Base-by-base conservation (phyloP, 2,329 filamentous ascomycete genomes). In the Colletotrichum navitas region DNA sequence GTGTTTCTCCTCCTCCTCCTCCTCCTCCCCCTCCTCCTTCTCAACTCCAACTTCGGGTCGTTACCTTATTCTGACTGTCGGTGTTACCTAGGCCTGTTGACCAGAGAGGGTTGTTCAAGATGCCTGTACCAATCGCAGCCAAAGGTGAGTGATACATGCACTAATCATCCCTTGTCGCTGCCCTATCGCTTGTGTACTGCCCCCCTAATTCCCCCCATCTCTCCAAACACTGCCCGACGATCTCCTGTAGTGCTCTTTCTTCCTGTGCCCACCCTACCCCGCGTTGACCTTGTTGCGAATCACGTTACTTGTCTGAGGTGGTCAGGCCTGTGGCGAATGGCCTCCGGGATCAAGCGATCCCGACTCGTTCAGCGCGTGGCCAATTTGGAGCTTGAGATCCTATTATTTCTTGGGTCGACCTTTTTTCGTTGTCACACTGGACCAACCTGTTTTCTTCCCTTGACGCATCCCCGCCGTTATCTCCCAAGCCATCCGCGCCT, bases 81-180 rank as follows among this genome's bases (percentile, higher is more conserved):
- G 43, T 26, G 26, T 52, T 36, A n/a, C n/a, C n/a, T n/a, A 45
- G 64, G 52, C 45, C 54, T 56, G 69, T 43, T 49, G 65, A 60
- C 59, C 47, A 69, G 39, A 61, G 69, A 61, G 69, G 55, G 60
- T 47, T 52, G 51, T 24, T 51, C 54, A n/a, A 63, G 63, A 73
- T 73, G 71, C 71, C 71, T 16, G 60, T 73, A 43, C 71, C 71
- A 56, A 72, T 73, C 32, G 71, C 71, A 59, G 71, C 71, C 51
- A 73, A 73, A 73, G 71, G 71, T 73, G 12, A 72, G 71, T 68
- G 36, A 61, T 45, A 39, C 36, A 24, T 61, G 32, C 39, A 52
- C 45, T 54, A 68, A 52, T 24, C 10, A 24, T 26, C 67, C 70
- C 66, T 62, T 61, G 66, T 55, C 56, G 67, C 49, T 49, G 60